Evolutionary conservation across 176 grass and related monocot genomes (phyloP).

Genomic region (Poa pratensis): DNA sequence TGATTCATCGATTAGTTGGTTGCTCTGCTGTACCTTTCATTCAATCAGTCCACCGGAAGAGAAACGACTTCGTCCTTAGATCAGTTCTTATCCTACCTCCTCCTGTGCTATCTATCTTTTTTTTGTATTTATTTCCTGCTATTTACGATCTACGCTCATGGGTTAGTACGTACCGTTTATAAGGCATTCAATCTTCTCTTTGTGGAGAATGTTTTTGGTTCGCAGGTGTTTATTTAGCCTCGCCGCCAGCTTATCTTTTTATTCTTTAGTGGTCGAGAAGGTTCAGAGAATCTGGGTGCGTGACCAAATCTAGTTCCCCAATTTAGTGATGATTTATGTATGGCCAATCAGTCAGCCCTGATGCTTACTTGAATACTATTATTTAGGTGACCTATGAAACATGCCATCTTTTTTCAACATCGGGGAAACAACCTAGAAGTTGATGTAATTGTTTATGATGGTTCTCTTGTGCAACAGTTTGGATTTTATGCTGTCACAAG

Average conservation of each 20-base stretch:
- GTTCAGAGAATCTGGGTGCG: background rate
- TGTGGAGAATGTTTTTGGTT: background rate
- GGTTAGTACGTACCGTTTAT: background rate
- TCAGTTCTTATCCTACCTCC: background rate
- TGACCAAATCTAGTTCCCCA: background rate
- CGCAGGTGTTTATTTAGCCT: background rate
- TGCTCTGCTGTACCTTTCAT: background rate
- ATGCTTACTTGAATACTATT: conserved; percentile 15
- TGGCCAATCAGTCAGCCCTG: background rate
- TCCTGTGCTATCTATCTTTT: background rate
- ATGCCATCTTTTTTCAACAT: background rate
- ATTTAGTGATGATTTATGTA: background rate
- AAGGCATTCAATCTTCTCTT: background rate
- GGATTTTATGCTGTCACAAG: background rate
- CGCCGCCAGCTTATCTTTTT: background rate
- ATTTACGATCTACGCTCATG: background rate
- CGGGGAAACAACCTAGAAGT: background rate
- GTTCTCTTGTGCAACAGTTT: background rate
- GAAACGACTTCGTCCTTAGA: too few relatives aligned
- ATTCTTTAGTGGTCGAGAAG: background rate
- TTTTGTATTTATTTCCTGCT: background rate
- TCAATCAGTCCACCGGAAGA: background rate
- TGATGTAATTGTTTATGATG: background rate
- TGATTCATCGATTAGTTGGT: background rate
- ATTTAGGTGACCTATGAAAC: background rate